A percentile compares a stretch with the other conserved stretches of the same genome.
Conservation (phyloP, 2,329 filamentous ascomycete species). For the Didymella segeticola region DNA sequence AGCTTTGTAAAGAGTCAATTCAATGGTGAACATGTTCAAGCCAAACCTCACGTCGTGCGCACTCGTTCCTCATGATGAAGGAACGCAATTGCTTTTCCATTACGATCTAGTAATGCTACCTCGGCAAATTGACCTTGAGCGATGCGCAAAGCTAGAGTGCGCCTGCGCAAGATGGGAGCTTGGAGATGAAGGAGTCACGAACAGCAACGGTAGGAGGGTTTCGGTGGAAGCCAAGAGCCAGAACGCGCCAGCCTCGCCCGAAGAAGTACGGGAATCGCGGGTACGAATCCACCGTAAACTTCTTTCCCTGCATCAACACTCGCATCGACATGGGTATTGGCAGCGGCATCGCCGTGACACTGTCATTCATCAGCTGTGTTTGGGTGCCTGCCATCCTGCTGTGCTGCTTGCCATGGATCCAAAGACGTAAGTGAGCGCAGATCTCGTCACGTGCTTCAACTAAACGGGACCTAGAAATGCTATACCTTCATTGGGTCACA, state of each 20-base stretch:
- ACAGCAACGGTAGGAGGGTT: background rate
- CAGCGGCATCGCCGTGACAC: constrained; percentile 8
- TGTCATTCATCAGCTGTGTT: constrained; percentile 42
- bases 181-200: background rate
- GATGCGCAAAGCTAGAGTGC: too few species aligned
- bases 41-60: too few species aligned
- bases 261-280: constrained; percentile 3
- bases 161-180: too few species aligned
- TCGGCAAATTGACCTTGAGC: too few species aligned
- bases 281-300: background rate
- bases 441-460: background rate
- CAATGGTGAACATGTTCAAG: too few species aligned
- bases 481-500: constrained; percentile 46
- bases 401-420: constrained; percentile 47
- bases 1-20: background rate
- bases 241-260: background rate
- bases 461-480: constrained; percentile 33
- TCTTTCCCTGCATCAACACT: constrained; percentile 11
- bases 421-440: constrained; percentile 39
- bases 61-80: too few species aligned
- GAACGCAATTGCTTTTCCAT: too few species aligned
- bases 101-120: too few species aligned
- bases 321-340: constrained; percentile 13
- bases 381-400: constrained; percentile 45
- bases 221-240: background rate